Base-by-base conservation (phyloP, 1,139 yeast genomes). In the Hanseniaspora uvarum region DNA sequence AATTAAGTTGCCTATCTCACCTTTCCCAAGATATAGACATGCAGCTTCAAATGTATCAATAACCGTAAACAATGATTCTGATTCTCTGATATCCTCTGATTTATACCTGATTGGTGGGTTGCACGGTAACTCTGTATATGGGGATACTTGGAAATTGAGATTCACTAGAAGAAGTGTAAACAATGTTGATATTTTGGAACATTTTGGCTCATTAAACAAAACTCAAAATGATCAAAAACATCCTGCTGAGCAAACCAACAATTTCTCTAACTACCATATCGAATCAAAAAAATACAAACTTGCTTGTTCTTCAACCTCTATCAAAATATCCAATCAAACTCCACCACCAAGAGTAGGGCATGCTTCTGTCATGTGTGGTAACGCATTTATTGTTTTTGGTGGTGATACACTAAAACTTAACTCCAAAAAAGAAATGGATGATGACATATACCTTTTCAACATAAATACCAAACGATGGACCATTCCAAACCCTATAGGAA, bases 301-400 rank as follows among this genome's bases (percentile, higher is more conserved):
- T 64, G 69, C 31, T 68, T 74, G 55, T 69, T 74, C 46, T 12
- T 83, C 94, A 4, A 76, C 77, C 56, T 79, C 80, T 54, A 77
- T 92, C 34, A 92, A 83, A 56, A 74, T 80, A 40, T 74, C 77
- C 36, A 86, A 81, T 52, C 76, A 80, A 23, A 80, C 87, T 28
- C 96, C 96, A 1, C 92, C 95, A 19, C 96, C 98, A 30, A 80
- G 98, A 62, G 96, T 92, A 5, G 97, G 98, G 1, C 99, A 94
- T 68, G 87, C 96, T 1, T 78, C 95, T 3, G 85, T 92, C 23
- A 75, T 92, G 36, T 83, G 95, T 59, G 98, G 98, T 14, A 92
- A 89, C 65, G 98, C 98, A 0, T 92, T 84, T 63, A 88, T 92
- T 49, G 80, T 92, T 23, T 92, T 86, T 70, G 98, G 97, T 46